These are phyloP conservation scores for Yarrowia divulgata DNA, from an alignment of 805 yeast genomes.

Conservation along the genomic window DNA sequence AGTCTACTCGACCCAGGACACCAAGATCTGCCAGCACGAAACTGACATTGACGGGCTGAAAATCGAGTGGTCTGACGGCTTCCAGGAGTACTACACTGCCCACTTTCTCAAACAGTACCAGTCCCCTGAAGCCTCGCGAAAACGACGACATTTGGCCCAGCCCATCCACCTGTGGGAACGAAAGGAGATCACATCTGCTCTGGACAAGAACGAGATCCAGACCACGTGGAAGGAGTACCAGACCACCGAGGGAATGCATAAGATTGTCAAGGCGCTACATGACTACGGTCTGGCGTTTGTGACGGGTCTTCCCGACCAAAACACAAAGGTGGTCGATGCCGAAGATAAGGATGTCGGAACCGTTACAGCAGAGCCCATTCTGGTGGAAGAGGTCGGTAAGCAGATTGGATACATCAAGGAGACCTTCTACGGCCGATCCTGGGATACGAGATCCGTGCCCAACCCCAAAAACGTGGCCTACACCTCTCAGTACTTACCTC, in stretches of 20 bases:
- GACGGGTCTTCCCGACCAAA: constrained; percentile 59
- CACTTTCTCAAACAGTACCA: constrained; percentile 58
- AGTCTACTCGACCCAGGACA: constrained; percentile 7
- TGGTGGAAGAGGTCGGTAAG: constrained; percentile 57
- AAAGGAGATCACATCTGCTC: constrained; percentile 41
- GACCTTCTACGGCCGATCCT: constrained; percentile 75
- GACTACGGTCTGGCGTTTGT: constrained; percentile 65
- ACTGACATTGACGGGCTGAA: constrained; percentile 49
- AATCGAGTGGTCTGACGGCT: constrained; percentile 61
- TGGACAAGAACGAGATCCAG: constrained; percentile 47
- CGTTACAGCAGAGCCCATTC: constrained; percentile 41
- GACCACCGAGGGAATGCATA: constrained; percentile 50
- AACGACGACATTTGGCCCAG: constrained; percentile 50
- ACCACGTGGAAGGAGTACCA: constrained; percentile 55
- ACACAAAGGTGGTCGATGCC: constrained; percentile 41
- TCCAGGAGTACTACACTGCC: constrained; percentile 54
- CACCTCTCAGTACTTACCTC: constrained; percentile 67
- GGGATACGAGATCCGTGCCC: constrained; percentile 65
- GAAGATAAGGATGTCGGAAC: constrained; percentile 46
- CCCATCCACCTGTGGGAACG: constrained; percentile 49
- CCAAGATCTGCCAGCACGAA: constrained; percentile 29
- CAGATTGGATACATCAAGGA: constrained; percentile 71
- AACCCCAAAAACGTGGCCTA: constrained; percentile 74
- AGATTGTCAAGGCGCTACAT: constrained; percentile 58
- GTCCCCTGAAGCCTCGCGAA: constrained; percentile 50